Conservation (phyloP, 2,329 filamentous ascomycete genomes). For the Scytalidium sp. region DNA sequence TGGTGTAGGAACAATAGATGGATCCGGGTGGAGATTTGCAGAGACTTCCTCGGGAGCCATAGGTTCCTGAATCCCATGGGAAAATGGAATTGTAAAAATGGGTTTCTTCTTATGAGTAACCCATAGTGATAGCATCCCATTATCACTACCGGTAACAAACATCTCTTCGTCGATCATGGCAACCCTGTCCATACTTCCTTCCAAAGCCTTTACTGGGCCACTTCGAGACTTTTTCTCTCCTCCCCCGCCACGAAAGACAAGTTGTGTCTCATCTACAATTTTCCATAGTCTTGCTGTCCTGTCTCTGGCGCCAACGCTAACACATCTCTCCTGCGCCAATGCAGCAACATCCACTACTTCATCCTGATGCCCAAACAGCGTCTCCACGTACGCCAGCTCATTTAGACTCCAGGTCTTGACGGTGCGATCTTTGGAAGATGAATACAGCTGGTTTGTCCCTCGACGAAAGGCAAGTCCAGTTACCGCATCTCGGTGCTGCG, state of each 20-base stretch:
- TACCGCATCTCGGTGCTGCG: constrained; percentile 87
- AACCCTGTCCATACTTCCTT: constrained; percentile 89
- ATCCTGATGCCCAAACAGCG: constrained; percentile 94
- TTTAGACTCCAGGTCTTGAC: constrained; percentile 95
- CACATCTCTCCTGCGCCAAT: constrained; percentile 80
- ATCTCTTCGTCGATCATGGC: constrained; percentile 84
- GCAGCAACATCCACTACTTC: constrained; percentile 81
- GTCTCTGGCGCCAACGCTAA: constrained; percentile 88
- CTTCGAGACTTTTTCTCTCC: constrained; percentile 49
- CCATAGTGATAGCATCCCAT: constrained; percentile 84
- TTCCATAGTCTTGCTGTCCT: constrained; percentile 94
- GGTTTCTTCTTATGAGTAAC: constrained; percentile 93
- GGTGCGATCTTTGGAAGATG: constrained; percentile 84
- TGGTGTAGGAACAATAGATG: constrained; percentile 57
- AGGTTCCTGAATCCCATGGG: constrained; percentile 80
- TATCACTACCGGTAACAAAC: constrained; percentile 93
- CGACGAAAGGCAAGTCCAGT: constrained; percentile 82
- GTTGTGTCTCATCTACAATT: constrained; percentile 89
- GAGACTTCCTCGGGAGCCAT: constrained; percentile 67
- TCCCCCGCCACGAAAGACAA: constrained; percentile 88
- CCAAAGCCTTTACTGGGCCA: constrained; percentile 39
- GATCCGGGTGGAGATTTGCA: constrained; percentile 64
- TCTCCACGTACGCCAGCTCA: constrained; percentile 91
- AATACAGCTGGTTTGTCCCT: constrained; percentile 89
- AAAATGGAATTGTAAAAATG: constrained; percentile 72